Evolutionary conservation across 2,329 filamentous ascomycete species (phyloP), one percentile per base, ranked within the genome.

Genomic region (Zasmidium cellare): DNA sequence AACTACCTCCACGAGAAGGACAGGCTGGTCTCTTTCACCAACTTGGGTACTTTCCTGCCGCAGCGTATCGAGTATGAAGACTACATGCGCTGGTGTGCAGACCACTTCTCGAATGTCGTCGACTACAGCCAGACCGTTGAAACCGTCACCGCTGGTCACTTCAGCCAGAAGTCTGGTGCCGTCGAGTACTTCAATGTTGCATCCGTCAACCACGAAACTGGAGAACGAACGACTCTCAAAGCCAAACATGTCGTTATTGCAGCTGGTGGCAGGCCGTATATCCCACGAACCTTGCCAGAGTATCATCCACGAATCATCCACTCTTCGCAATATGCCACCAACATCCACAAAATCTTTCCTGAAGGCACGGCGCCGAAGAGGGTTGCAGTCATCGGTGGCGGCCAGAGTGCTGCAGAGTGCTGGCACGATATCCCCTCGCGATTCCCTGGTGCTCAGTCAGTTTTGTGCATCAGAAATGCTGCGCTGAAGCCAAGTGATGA

Each of bases 381-480:
- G 16, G 87, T 97, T 53, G 92, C 91, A 9, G 89, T 97, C 11
- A 81, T 97, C 44, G 93, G 93, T 9, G 90, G 87, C 48, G 93
- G 94, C 1, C 93, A 99, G 78, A 96, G 90, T 72, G 92, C 92
- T 2, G 93, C 93, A 9, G 93, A 99, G 79, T 96, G 97, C 69
- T 97, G 96, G 79, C 89, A 91, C 77, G 92, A 96, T 74, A 78
- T 97, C 51, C 89, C 93, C 69, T 82, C 80, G 41, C 80, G 90
- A 48, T 97, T 96, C 72, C 92, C 92, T 41, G 92, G 93, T 71
- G 86, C 89, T 24, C 82, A 84, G 67, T 92, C 92, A 0, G 84
- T 81, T 35, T 77, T 99, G 57, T 79, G 97, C 59, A 93, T 96
- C 80, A 87, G 91, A 66, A 87, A 88, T 45, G 85, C 91, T 62